Evolutionary conservation across 2,329 filamentous ascomycete species (phyloP), one percentile per base, ranked within the genome.

Genomic region (Raffaelea deltoideospora): DNA sequence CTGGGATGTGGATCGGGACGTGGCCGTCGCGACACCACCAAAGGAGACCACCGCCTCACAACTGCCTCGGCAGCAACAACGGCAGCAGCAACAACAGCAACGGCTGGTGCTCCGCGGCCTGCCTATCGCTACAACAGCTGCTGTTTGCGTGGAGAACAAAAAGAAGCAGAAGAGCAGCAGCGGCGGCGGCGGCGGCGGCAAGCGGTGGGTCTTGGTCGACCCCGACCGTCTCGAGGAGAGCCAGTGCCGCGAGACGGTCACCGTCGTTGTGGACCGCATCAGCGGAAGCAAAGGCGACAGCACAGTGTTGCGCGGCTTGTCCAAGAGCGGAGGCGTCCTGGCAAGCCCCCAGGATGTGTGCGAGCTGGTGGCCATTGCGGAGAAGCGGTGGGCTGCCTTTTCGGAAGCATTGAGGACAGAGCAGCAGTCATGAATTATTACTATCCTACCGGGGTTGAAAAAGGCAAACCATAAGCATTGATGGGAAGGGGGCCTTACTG

Each of bases 201-300:
- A n/a, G n/a, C 67, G 64, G 51, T 93, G 86, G 84, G 63, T 95
- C 3, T 58, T 98, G 39, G 73, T 81, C 7, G 90, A 98, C 59
- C 85, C 85, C 3, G 90, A 98, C 59, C 72, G 76, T 18, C 79
- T 93, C 47, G 90, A 98, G 60, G 90, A 96, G 60, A 72, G 70
- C 9, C 59, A 93, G 31, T 93, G 85, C 52, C 67, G 76, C 42
- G 90, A 98, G 64, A 69, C 59, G n/a, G 63, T 90, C n/a, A 87
- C 78, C 3, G 61, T 94, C 24, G 76, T 90, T 34, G 72, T 94
- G n/a, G 80, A 88, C 52, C 62, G 61, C 41, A 59, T 53, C 11
- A 13, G 13, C n/a, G 68, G 62, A 1, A 59, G 64, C 34, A 67
- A 64, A 3, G 69, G 13, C n/a, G 68, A 61, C 1, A 59, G 64